These are phyloP conservation scores for Penicillium sp. DNA, from an alignment of 2,329 filamentous ascomycete species.

Conservation along the genomic window DNA sequence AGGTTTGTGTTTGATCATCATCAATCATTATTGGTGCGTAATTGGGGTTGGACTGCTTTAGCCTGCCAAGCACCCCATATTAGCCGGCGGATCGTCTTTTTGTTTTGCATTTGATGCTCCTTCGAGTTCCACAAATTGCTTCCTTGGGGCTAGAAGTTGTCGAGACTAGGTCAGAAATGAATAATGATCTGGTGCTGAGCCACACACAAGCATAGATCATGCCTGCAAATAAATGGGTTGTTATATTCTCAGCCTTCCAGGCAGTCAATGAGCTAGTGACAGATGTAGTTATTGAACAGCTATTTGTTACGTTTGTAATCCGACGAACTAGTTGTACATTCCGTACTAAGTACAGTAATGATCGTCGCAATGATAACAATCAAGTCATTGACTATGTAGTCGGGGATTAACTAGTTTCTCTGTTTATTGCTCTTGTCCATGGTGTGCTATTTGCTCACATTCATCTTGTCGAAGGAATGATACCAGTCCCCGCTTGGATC, in stretches of 20 bases:
- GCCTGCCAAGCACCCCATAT: constrained; percentile 6
- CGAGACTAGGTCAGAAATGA: background rate
- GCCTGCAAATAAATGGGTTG: background rate
- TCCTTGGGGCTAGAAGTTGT: background rate
- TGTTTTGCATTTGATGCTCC: constrained; percentile 2
- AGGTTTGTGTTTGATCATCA: background rate
- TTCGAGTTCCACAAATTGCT: background rate
- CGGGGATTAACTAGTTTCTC: background rate
- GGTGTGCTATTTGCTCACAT: background rate
- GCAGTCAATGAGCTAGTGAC: background rate
- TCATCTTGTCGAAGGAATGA: background rate
- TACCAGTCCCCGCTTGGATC: constrained; percentile 1
- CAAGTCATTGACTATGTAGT: background rate
- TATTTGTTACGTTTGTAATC: background rate
- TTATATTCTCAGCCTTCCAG: background rate
- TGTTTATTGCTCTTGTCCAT: background rate
- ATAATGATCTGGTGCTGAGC: background rate
- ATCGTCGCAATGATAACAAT: background rate
- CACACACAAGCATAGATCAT: background rate
- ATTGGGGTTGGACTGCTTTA: background rate
- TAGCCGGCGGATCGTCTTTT: constrained; percentile 14
- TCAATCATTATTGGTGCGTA: constrained; percentile 8
- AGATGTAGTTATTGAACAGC: background rate
- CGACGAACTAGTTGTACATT: background rate
- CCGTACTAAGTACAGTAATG: background rate